Conservation (phyloP, 352 stramenopile species). For the Globisporangium orthogonon region DNA sequence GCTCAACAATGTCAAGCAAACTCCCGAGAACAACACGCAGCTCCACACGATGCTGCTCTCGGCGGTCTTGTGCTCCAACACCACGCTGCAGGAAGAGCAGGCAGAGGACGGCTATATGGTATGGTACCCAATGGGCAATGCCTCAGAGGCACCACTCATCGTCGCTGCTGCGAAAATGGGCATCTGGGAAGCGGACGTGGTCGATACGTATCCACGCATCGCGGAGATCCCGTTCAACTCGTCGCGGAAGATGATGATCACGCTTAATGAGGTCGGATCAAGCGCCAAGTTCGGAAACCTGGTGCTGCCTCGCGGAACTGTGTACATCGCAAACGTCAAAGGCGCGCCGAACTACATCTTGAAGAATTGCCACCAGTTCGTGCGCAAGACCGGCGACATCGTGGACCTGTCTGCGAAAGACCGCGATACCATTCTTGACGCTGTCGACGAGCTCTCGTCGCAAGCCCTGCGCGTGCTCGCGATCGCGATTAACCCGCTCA, state of each 20-base stretch:
- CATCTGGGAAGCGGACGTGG: slow-evolving; percentile 48
- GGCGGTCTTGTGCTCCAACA: slow-evolving; percentile 40
- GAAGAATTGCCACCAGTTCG: slow-evolving; percentile 42
- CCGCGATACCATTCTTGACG: slow-evolving; percentile 23
- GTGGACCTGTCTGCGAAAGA: slow-evolving; percentile 14
- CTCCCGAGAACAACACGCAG: slow-evolving; percentile 26
- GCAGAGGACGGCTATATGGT: slow-evolving; percentile 27
- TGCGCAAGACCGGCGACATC: slow-evolving; percentile 20
- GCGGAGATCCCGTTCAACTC: slow-evolving; percentile 94
- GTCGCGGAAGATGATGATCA: slow-evolving; percentile 93
- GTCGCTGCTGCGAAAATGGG: slow-evolving; percentile 64
- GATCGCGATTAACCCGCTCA: slow-evolving; percentile 77
- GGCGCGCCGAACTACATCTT: slow-evolving; percentile 70
- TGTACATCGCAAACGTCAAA: slow-evolving; percentile 53
- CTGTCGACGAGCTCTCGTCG: slow-evolving; percentile 60
- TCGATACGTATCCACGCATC: slow-evolving; percentile 56
- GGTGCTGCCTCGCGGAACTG: slow-evolving; percentile 9
- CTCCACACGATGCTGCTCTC: slow-evolving; percentile 26
- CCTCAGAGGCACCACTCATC: slow-evolving; percentile 63
- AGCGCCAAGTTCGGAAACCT: slow-evolving; percentile 38
- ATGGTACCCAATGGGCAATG: slow-evolving; percentile 61
- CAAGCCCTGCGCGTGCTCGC: slow-evolving; percentile 86
- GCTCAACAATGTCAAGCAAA: slow-evolving; percentile 34
- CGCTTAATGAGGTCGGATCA: slow-evolving; percentile 40
- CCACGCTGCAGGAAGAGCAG: slow-evolving; percentile 45